Evolutionary conservation across 177 flowering plant genomes (phyloP).

Genomic region (Vitis hybrid): DNA sequence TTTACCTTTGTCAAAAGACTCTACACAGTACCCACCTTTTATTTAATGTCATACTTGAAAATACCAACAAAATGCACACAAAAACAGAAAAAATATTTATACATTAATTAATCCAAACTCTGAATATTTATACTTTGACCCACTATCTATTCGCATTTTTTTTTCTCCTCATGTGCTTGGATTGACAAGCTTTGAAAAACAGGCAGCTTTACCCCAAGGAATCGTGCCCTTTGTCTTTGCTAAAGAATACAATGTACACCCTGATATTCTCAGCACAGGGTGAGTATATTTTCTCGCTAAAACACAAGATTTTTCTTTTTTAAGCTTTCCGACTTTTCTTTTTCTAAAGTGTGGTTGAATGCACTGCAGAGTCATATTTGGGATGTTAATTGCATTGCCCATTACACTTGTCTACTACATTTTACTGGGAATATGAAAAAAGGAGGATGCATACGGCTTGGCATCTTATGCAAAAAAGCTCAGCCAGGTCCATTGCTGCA

Average conservation of each 20-base stretch:
- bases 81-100: neutral
- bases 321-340: neutral
- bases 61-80: neutral
- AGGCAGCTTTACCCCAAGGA: constrained; percentile 22
- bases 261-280: constrained; percentile 50
- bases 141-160: constrained; percentile 1
- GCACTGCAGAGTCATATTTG: constrained; percentile 46
- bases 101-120: no score
- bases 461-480: neutral
- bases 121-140: no score
- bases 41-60: neutral
- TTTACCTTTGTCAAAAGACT: neutral
- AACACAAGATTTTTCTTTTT: neutral
- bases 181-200: constrained; percentile 1
- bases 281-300: constrained; percentile 14
- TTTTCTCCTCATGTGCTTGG: constrained; percentile 3
- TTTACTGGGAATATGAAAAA: constrained; percentile 36
- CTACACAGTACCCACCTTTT: constrained; percentile 2
- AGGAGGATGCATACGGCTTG: neutral
- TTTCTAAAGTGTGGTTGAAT: neutral
- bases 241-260: constrained; percentile 47
- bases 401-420: constrained; percentile 49
- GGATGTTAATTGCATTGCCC: constrained; percentile 54
- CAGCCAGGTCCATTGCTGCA: neutral
- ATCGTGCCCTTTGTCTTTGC: constrained; percentile 48